A percentile compares a stretch with the other conserved stretches of the same genome.
Conservation (phyloP, 371 early-diverging fungal species). For the Choanephora cucurbitarum region DNA sequence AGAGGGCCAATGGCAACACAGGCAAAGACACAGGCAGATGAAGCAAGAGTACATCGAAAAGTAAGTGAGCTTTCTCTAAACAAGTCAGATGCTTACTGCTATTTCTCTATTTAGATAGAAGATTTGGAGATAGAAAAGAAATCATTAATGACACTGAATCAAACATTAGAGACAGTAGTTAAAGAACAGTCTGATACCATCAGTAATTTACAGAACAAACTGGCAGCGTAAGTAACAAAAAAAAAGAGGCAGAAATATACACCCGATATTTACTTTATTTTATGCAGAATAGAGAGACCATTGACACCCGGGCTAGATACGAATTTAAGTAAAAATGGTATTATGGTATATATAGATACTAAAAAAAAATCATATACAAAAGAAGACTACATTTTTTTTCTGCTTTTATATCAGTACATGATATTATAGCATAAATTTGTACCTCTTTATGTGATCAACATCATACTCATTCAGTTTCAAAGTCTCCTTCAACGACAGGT, state of each 20-base stretch:
- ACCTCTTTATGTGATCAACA: not conserved
- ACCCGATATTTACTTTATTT: slow-evolving; percentile 2
- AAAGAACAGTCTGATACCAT: slow-evolving; percentile 44
- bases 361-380: slow-evolving; percentile 2
- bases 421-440: too few species aligned
- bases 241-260: not conserved
- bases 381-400: too few species aligned
- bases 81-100: too few species aligned
- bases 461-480: slow-evolving; percentile 2
- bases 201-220: slow-evolving; percentile 39
- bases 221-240: slow-evolving; percentile 29
- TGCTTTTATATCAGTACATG: too few species aligned
- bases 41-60: slow-evolving; percentile 46
- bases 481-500: slow-evolving; percentile 6
- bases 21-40: slow-evolving; percentile 9
- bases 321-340: slow-evolving; percentile 28
- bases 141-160: slow-evolving; percentile 44
- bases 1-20: slow-evolving; percentile 14
- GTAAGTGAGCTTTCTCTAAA: too few species aligned
- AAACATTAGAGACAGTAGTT: slow-evolving; percentile 46
- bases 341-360: slow-evolving; percentile 26
- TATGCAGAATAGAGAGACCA: slow-evolving; percentile 36
- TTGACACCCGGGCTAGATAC: slow-evolving; percentile 39
- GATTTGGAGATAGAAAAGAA: slow-evolving; percentile 58
- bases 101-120: slow-evolving; percentile 35